These are phyloP conservation scores for Xanthoconium separans DNA, from an alignment of 1,284 basidiomycete species.

Conservation along the genomic window DNA sequence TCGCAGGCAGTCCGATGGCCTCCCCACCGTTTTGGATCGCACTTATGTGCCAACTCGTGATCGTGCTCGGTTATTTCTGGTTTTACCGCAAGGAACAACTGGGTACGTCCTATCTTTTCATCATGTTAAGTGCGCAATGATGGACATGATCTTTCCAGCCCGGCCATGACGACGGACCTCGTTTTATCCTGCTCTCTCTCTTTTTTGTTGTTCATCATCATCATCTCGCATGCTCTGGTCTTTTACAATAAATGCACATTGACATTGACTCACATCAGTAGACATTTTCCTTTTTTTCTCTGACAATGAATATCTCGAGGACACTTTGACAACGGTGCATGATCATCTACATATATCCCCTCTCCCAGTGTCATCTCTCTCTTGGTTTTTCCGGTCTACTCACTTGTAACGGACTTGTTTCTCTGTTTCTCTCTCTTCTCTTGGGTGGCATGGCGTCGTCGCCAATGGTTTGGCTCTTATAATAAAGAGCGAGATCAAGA, in stretches of 20 bases:
- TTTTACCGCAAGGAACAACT: constrained; percentile 91
- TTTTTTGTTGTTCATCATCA: not conserved
- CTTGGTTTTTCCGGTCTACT: not conserved
- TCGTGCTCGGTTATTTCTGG: constrained; percentile 91
- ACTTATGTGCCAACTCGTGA: constrained; percentile 74
- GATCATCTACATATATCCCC: not conserved
- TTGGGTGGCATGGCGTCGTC: not conserved
- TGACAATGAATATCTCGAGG: not conserved
- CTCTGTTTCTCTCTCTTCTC: not conserved
- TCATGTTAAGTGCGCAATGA: not conserved
- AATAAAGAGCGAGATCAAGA: too few relatives aligned
- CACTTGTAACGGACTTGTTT: not conserved
- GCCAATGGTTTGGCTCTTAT: too few relatives aligned
- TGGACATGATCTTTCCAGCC: not conserved
- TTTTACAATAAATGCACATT: not conserved
- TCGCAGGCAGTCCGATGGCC: constrained; percentile 75
- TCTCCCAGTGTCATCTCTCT: not conserved
- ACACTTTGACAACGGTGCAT: not conserved
- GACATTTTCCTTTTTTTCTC: not conserved
- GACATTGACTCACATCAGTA: not conserved
- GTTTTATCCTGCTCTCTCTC: not conserved
- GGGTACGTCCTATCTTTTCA: constrained; percentile 38
- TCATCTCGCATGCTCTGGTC: not conserved
- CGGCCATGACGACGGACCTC: constrained; percentile 2
- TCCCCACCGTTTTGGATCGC: constrained; percentile 87